A percentile compares a stretch with the other conserved stretches of the same genome.
These are phyloP conservation scores for Ceratobasidium sp. DNA, from an alignment of 1,284 basidiomycete species.

Conservation along the genomic window DNA sequence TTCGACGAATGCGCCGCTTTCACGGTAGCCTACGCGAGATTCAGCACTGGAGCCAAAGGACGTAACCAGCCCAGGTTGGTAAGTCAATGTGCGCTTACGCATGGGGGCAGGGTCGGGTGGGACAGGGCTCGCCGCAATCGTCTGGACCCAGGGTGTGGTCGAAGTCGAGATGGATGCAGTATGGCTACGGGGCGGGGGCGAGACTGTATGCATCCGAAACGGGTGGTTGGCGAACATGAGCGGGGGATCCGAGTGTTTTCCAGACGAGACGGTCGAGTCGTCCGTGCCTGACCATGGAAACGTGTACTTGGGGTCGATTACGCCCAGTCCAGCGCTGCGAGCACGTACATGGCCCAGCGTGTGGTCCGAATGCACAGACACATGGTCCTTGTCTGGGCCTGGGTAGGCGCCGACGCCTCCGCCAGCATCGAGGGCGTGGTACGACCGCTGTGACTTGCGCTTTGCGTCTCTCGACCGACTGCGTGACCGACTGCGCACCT, in stretches of 20 bases:
- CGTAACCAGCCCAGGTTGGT: constrained; percentile 22
- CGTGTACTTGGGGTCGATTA: neutral
- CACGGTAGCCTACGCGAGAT: constrained; percentile 24
- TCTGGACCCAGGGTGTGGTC: constrained; percentile 19
- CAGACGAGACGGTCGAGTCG: constrained; percentile 10
- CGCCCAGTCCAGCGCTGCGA: neutral
- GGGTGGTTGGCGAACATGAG: constrained; percentile 25
- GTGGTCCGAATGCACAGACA: neutral
- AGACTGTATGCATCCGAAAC: constrained; percentile 25
- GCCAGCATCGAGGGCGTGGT: constrained; percentile 9
- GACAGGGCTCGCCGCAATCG: constrained; percentile 10
- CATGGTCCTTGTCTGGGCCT: constrained; percentile 1
- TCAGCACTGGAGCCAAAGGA: constrained; percentile 21
- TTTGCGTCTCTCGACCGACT: constrained; percentile 23
- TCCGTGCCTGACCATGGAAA: constrained; percentile 5
- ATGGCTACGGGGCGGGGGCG: constrained; percentile 10
- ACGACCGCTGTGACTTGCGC: constrained; percentile 31
- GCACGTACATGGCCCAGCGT: neutral
- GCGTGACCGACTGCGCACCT: constrained; percentile 2
- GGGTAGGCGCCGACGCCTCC: constrained; percentile 24
- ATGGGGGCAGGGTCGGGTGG: constrained; percentile 4
- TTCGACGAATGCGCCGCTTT: constrained; percentile 28
- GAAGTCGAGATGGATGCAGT: constrained; percentile 10
- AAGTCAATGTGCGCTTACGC: constrained; percentile 30
- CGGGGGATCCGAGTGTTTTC: constrained; percentile 8